These are phyloP conservation scores for Papilionanthe hybrid DNA, from an alignment of 116 monocot species.

Conservation along the genomic window DNA sequence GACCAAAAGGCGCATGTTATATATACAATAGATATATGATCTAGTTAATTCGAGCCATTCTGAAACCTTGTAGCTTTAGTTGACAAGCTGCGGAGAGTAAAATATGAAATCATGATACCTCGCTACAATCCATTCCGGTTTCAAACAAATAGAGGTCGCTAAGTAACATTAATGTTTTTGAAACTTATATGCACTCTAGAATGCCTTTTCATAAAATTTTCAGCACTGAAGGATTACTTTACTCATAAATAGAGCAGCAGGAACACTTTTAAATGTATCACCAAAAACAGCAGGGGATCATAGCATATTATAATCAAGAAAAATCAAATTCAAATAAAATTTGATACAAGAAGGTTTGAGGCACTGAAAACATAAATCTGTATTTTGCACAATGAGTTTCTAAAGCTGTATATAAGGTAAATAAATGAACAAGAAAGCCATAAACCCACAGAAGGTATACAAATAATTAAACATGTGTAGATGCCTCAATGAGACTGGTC, in stretches of 20 bases:
- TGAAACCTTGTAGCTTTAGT: neutral
- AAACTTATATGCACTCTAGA: neutral
- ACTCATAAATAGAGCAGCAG: neutral
- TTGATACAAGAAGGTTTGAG: neutral
- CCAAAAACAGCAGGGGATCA: neutral
- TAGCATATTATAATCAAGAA: neutral
- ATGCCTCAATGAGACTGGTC: neutral
- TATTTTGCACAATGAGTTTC: neutral
- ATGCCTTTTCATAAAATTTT: neutral
- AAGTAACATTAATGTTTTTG: neutral
- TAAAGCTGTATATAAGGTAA: too few species aligned
- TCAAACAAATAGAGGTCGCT: neutral
- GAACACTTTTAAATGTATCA: neutral
- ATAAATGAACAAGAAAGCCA: neutral
- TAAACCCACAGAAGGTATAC: neutral
- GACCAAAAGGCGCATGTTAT: too few species aligned
- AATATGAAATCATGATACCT: neutral
- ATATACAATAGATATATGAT: too few species aligned
- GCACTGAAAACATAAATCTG: neutral
- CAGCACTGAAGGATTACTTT: neutral
- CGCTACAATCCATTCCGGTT: neutral
- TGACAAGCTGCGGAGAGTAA: neutral
- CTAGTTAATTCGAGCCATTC: too few species aligned
- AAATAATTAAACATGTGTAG: neutral
- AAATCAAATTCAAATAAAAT: neutral